A percentile compares a stretch with the other conserved stretches of the same genome.
These are phyloP conservation scores for Cladophialophora immunda DNA, from an alignment of 2,329 filamentous ascomycete species.

Conservation along the genomic window DNA sequence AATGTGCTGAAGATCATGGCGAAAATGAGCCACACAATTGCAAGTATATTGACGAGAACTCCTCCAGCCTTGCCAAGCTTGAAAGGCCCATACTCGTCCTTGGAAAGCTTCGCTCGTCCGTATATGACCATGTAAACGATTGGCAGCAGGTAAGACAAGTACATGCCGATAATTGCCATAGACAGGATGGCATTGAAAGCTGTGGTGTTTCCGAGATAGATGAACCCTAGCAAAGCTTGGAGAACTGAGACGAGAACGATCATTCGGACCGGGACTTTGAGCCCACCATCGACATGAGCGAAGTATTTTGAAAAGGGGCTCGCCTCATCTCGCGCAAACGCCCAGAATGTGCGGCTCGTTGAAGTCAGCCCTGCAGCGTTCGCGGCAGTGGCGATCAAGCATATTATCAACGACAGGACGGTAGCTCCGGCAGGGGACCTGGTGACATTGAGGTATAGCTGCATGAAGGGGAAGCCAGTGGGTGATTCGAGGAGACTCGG, in stretches of 20 bases:
- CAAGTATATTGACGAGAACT: slow-evolving; percentile 43
- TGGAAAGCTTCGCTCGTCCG: slow-evolving; percentile 40
- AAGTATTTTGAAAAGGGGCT: slow-evolving; percentile 48
- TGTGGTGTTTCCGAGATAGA: slow-evolving; percentile 35
- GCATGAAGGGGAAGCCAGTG: slow-evolving; percentile 56
- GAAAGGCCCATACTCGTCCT: slow-evolving; percentile 36
- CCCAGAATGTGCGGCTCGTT: slow-evolving; percentile 48
- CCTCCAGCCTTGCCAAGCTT: slow-evolving; percentile 40
- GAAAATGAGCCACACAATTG: slow-evolving; percentile 44
- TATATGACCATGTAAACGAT: slow-evolving; percentile 56
- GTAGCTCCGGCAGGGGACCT: slow-evolving; percentile 42
- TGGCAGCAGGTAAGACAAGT: slow-evolving; percentile 58
- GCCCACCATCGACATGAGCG: slow-evolving; percentile 24
- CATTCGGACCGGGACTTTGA: slow-evolving; percentile 28
- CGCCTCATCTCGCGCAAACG: slow-evolving; percentile 53
- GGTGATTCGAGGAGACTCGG: slow-evolving; percentile 50
- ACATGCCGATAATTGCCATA: slow-evolving; percentile 50
- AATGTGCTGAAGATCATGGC: slow-evolving; percentile 46
- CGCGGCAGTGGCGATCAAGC: slow-evolving; percentile 42
- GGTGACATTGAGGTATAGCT: slow-evolving; percentile 48
- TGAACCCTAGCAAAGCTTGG: slow-evolving; percentile 31
- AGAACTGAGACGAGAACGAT: slow-evolving; percentile 31
- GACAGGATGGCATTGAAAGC: slow-evolving; percentile 43
- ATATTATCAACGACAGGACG: slow-evolving; percentile 45
- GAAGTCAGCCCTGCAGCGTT: slow-evolving; percentile 48